A percentile compares a stretch with the other conserved stretches of the same genome.
phyloP scores from a whole-genome alignment of 78 protist genomes.

The Pigoraptor vietnamica region DNA sequence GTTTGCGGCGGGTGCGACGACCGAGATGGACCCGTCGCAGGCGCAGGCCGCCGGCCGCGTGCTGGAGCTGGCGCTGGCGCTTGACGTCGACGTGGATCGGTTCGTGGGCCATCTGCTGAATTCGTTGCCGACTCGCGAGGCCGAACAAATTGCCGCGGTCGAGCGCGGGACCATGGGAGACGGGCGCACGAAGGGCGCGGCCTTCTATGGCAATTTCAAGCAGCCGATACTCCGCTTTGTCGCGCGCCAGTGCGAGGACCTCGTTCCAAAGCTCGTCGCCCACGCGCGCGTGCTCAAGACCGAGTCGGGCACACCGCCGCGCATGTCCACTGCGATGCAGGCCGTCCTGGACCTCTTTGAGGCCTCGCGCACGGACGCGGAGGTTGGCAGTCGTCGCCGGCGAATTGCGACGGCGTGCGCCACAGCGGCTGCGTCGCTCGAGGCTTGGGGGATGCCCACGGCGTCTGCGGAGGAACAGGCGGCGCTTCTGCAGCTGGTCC shows the following conservation, averaged over 20 bases:
- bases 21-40: neutral
- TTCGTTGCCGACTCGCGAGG: neutral
- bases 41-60: neutral
- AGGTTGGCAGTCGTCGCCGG: neutral
- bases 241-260: neutral
- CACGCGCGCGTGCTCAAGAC: neutral
- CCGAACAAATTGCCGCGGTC: neutral
- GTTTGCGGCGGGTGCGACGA: neutral
- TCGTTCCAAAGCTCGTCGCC: neutral
- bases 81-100: neutral
- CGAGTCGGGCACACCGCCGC: too few relatives aligned
- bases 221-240: neutral
- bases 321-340: neutral
- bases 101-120: neutral
- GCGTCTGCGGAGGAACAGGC: neutral
- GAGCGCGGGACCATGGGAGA: neutral
- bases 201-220: neutral
- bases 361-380: neutral
- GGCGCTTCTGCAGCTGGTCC: neutral
- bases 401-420: neutral
- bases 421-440: neutral
- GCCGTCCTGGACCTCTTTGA: neutral
- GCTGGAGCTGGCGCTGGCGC: neutral
- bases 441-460: neutral
- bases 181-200: neutral